phyloP scores from a whole-genome alignment of 2,329 filamentous ascomycete species.

The Phyllosticta citriasiana region DNA sequence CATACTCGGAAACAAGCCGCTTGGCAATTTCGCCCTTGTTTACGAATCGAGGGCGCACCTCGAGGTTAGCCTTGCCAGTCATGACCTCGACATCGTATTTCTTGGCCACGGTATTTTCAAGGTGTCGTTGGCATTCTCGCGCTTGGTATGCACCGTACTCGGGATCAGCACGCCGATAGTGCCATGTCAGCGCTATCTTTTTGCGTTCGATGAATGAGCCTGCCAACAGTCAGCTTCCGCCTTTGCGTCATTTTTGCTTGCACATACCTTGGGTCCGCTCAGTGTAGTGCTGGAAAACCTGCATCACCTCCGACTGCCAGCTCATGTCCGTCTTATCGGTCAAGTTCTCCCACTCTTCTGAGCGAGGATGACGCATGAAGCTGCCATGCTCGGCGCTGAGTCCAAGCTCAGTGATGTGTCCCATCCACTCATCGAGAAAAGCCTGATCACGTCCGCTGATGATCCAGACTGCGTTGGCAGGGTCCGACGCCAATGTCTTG shows the following conservation, averaged over 20 bases:
- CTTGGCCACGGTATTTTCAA: constrained; percentile 65
- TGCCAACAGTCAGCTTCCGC: constrained; percentile 22
- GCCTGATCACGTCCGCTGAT: constrained; percentile 90
- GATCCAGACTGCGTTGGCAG: constrained; percentile 89
- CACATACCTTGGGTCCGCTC: constrained; percentile 68
- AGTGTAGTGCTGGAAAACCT: constrained; percentile 79
- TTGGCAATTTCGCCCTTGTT: constrained; percentile 97
- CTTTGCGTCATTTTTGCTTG: not conserved
- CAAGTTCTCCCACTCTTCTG: constrained; percentile 75
- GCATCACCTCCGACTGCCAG: constrained; percentile 80
- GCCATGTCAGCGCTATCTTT: constrained; percentile 90
- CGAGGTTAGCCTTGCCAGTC: constrained; percentile 91
- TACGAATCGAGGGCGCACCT: constrained; percentile 92
- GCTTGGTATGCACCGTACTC: constrained; percentile 75
- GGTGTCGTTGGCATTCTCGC: constrained; percentile 67
- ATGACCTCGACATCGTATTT: constrained; percentile 93
- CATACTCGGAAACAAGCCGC: constrained; percentile 67
- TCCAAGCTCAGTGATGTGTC: constrained; percentile 81
- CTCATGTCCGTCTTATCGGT: constrained; percentile 81
- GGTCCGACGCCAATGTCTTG: constrained; percentile 67
- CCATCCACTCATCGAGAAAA: constrained; percentile 83
- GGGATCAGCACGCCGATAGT: constrained; percentile 85
- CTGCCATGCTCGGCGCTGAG: constrained; percentile 95
- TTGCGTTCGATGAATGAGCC: constrained; percentile 91
- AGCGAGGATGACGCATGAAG: constrained; percentile 76